These are phyloP conservation scores for Combretum micranthum DNA, from an alignment of 345 rosid species.

Conservation along the genomic window DNA sequence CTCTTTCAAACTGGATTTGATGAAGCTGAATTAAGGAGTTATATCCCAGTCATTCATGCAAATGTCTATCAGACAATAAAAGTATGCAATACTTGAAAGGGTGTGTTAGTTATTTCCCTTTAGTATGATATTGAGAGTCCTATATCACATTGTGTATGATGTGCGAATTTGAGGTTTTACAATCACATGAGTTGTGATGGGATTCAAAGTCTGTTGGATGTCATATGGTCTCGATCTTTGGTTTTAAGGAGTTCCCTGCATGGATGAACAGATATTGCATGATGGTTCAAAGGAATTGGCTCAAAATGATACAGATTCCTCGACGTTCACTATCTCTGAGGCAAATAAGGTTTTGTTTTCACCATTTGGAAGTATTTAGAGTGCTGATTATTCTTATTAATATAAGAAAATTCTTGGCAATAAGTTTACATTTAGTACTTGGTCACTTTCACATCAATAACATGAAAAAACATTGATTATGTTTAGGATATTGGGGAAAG, in stretches of 20 bases:
- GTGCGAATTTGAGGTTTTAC: no score
- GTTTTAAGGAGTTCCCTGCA: conserved; percentile 11
- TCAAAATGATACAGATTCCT: conserved; percentile 61
- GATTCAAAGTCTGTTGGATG: no score
- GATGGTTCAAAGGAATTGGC: conserved; percentile 96
- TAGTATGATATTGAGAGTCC: conserved; percentile 16
- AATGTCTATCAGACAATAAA: conserved; percentile 97
- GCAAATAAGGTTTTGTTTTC: conserved; percentile 60
- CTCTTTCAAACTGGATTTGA: conserved; percentile 96
- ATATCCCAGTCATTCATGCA: conserved; percentile 89
- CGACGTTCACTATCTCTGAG: conserved; percentile 50
- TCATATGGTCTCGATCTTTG: not conserved
- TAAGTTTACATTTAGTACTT: no score
- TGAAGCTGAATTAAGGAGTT: conserved; percentile 80
- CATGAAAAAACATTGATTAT: conserved; percentile 10
- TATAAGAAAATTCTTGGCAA: not conserved
- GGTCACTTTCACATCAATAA: not conserved
- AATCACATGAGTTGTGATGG: no score
- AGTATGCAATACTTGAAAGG: conserved; percentile 76
- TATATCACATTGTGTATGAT: not conserved
- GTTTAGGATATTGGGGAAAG: conserved; percentile 70
- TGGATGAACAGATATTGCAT: conserved; percentile 60
- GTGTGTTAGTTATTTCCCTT: conserved; percentile 73
- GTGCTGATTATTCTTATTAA: not conserved
- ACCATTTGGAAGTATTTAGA: not conserved